These are phyloP conservation scores for Oropetium thomaeum DNA, from an alignment of 176 grass and related monocot genomes.

Conservation along the genomic window DNA sequence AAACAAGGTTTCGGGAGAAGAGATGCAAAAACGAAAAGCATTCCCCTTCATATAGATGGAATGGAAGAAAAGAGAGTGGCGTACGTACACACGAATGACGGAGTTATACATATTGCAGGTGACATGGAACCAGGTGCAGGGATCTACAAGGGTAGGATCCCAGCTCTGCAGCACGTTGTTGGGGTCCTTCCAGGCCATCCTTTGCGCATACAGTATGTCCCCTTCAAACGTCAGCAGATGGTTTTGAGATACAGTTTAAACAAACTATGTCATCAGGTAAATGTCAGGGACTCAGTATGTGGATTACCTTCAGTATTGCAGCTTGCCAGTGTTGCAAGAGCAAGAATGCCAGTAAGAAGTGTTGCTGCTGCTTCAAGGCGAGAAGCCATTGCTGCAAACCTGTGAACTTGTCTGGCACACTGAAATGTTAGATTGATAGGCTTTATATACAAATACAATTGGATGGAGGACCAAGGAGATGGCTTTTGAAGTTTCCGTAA, in stretches of 20 bases:
- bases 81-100: constrained; percentile 49
- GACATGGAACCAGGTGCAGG: constrained; percentile 47
- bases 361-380: neutral
- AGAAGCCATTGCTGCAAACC: constrained; percentile 22
- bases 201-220: constrained; percentile 45
- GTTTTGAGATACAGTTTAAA: neutral
- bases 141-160: constrained; percentile 46
- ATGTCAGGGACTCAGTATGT: neutral
- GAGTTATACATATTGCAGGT: constrained; percentile 37
- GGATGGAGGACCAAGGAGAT: neutral
- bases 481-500: constrained; percentile 12
- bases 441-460: constrained; percentile 29
- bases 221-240: constrained; percentile 16
- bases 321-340: constrained; percentile 31
- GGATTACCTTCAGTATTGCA: constrained; percentile 44
- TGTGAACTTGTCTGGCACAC: neutral
- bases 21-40: neutral
- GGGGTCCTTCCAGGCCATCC: constrained; percentile 28
- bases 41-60: neutral
- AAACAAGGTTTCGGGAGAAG: neutral
- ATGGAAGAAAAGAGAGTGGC: neutral
- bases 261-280: neutral
- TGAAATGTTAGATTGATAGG: neutral
- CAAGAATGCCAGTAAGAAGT: neutral
- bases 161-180: constrained; percentile 39